Evolutionary conservation across 345 rosid species (phyloP).

Genomic region (Balakata baccata): DNA sequence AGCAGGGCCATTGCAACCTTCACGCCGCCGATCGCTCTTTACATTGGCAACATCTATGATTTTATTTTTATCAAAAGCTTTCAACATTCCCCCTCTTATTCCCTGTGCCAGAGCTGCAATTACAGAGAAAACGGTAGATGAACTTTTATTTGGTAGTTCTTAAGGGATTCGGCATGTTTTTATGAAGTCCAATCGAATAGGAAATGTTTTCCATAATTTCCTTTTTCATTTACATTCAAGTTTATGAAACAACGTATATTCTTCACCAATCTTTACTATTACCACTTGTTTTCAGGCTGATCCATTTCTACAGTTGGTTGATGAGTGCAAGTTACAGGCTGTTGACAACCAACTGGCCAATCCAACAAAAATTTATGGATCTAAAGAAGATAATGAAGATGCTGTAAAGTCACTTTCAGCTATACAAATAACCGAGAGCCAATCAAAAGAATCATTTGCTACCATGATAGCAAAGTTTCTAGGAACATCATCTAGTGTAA

Average conservation of each 20-base stretch:
- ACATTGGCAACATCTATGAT: slow-evolving; percentile 62
- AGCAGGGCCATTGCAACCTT: slow-evolving; percentile 60
- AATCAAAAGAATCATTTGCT: slow-evolving; percentile 50
- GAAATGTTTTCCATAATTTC: neutral
- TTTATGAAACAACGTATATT: neutral
- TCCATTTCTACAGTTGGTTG: slow-evolving; percentile 54
- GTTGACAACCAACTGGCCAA: slow-evolving; percentile 30
- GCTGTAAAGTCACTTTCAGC: slow-evolving; percentile 49
- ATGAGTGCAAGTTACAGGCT: slow-evolving; percentile 55
- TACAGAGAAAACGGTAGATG: slow-evolving; percentile 48
- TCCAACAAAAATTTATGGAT: slow-evolving; percentile 39
- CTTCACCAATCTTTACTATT: slow-evolving; percentile 5
- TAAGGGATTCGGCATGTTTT: neutral
- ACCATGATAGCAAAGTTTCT: slow-evolving; percentile 49
- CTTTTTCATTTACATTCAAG: neutral
- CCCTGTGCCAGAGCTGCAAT: slow-evolving; percentile 50
- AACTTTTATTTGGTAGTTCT: neutral
- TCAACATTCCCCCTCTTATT: slow-evolving; percentile 50
- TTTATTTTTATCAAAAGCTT: slow-evolving; percentile 57
- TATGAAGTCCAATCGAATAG: neutral
- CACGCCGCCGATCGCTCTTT: slow-evolving; percentile 59
- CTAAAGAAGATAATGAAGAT: slow-evolving; percentile 57
- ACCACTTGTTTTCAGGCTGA: slow-evolving; percentile 40
- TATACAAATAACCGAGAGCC: slow-evolving; percentile 42
- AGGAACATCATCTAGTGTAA: slow-evolving; percentile 54